A percentile compares a stretch with the other conserved stretches of the same genome.
Conservation (phyloP, 495 filamentous ascomycete species). For the Terfezia boudieri region DNA sequence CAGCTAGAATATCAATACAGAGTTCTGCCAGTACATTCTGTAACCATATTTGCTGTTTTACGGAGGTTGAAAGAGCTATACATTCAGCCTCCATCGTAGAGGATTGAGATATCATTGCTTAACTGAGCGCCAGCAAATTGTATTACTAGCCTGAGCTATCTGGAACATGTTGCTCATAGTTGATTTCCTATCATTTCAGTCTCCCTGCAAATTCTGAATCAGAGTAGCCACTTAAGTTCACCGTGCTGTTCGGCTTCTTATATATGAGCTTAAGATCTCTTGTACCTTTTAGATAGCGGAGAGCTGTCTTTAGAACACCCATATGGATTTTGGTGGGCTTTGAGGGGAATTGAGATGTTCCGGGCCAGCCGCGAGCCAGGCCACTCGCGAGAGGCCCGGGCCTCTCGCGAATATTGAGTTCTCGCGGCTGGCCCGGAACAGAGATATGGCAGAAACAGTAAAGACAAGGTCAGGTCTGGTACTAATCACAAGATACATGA, state of each 20-base stretch:
- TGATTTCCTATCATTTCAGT: neutral
- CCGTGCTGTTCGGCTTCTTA: too few species aligned
- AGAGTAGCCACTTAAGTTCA: neutral
- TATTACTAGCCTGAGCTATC: neutral
- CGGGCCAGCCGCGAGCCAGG: too few species aligned
- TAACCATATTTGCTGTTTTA: constrained; percentile 3
- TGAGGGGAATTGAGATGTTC: constrained; percentile 2
- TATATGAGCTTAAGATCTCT: neutral
- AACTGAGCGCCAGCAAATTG: neutral
- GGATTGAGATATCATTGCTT: constrained; percentile 1
- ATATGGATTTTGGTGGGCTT: neutral
- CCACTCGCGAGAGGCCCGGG: too few species aligned
- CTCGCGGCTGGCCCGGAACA: too few species aligned
- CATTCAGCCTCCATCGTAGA: constrained; percentile 1
- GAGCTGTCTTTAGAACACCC: neutral
- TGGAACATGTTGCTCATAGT: constrained; percentile 2
- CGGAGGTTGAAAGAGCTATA: neutral
- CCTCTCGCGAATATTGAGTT: too few species aligned
- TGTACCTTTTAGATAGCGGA: constrained; percentile 1
- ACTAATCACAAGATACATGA: too few species aligned
- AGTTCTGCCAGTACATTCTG: neutral
- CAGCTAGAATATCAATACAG: neutral
- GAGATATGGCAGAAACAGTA: constrained; percentile 1
- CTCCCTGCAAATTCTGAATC: neutral
- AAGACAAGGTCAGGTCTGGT: constrained; percentile 7